Evolutionary conservation across 169 alveolate species (phyloP), one percentile per base, ranked within the genome.

Genomic region (Plasmodium inui): DNA sequence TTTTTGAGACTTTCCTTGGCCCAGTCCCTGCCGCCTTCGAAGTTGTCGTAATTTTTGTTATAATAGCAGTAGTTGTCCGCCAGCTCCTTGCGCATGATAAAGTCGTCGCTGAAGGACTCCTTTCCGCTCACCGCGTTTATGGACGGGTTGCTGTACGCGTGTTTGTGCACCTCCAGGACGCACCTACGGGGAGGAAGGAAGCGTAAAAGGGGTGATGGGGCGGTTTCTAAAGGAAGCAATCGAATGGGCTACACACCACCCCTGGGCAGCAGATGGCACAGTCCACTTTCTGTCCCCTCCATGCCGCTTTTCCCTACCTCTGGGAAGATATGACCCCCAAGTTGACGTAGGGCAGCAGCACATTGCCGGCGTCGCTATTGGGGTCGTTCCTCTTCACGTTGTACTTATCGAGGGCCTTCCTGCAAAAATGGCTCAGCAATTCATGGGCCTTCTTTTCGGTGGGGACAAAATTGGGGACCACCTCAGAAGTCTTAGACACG

Each of bases 1-100:
- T 76, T 93, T 70, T 72, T 81, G n/a, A 96, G 82, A 19, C 96
- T 90, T 39, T 95, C 94, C 92, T 94, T 96, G 1, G 97, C 98
- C 98, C 98, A 97, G n/a, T 39, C 89, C 26, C 97, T 96, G 1
- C 96, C 97, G 19, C 98, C 97, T 53, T 92, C 95, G 55, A 95
- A 57, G 50, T 94, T 91, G 93, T 96, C 97, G 46, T 97, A 97
- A 5, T 93, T 55, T 9, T 55, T 93, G 80, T 95, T 96, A 81
- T 95, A 97, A 84, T 93, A 95, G 39, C 96, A 92, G 46, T 95
- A 96, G 81, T 97, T 97, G 94, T 96, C 97, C 3, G 97, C 95
- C 84, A 96, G 76, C 67, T 84, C 93, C 30, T 92, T 89, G 28
- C 92, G 84, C 67, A 95, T 92, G 50, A 90, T 71, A 2, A 92